phyloP scores from a whole-genome alignment of 352 stramenopile species.

The Peronosclerospora sorghi region DNA sequence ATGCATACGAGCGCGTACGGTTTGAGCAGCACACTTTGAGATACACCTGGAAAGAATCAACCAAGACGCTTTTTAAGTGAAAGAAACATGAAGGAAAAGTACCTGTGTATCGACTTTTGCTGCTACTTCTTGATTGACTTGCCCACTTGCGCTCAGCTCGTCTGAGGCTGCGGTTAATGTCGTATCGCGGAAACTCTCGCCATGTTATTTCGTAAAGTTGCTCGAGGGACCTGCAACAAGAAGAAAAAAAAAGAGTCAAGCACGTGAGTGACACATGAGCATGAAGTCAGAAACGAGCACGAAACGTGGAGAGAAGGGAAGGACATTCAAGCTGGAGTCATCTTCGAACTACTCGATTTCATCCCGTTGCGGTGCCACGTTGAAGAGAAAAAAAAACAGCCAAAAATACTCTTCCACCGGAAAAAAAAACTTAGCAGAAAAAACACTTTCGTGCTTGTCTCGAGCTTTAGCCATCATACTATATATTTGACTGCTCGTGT shows the following conservation, averaged over 20 bases:
- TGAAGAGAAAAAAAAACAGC: too few species aligned
- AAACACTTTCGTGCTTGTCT: too few species aligned
- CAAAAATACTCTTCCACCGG: too few species aligned
- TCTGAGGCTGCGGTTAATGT: constrained; percentile 55
- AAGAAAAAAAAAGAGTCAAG: not conserved
- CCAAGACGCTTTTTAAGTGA: constrained; percentile 4
- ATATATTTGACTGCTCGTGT: too few species aligned
- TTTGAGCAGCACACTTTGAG: constrained; percentile 21
- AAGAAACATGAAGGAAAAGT: too few species aligned
- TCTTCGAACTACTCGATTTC: too few species aligned
- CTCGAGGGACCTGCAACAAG: constrained; percentile 54
- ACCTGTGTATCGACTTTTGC: constrained; percentile 70
- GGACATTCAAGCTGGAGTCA: constrained; percentile 20
- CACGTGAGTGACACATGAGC: not conserved
- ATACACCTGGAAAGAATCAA: constrained; percentile 32
- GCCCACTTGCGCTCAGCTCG: constrained; percentile 54
- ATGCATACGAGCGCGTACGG: constrained; percentile 2
- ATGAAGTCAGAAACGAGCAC: constrained; percentile 15
- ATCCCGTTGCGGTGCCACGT: too few species aligned
- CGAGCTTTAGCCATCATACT: too few species aligned
- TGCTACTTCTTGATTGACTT: constrained; percentile 68
- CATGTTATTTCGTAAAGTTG: constrained; percentile 75
- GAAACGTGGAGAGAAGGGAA: constrained; percentile 26
- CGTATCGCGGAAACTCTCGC: constrained; percentile 61
- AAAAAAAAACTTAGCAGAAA: too few species aligned